Conservation (phyloP, 148 eudicot species). For the Mesembryanthemum crystallinum region DNA sequence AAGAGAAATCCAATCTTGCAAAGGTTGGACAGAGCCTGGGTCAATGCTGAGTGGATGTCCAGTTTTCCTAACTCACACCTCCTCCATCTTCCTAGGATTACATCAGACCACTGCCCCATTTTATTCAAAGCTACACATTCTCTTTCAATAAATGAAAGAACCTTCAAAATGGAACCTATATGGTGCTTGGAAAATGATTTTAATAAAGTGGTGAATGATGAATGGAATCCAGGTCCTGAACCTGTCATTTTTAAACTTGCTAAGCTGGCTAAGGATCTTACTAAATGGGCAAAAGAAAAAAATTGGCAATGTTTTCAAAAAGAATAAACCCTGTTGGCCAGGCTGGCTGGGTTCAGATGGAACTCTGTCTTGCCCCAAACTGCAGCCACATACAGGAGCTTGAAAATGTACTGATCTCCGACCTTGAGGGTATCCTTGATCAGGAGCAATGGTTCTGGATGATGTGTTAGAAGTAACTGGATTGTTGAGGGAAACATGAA, state of each 20-base stretch:
- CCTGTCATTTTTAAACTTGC: too few relatives aligned
- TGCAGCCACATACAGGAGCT: not conserved
- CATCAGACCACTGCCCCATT: not conserved
- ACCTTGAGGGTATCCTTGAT: not conserved
- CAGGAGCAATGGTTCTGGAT: not conserved
- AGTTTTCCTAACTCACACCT: not conserved
- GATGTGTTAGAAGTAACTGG: not conserved
- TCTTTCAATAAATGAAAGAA: too few relatives aligned
- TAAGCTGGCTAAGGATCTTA: too few relatives aligned
- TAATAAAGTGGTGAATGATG: too few relatives aligned
- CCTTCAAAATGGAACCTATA: not conserved
- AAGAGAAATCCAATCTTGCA: not conserved
- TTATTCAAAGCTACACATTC: too few relatives aligned
- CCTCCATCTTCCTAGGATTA: not conserved
- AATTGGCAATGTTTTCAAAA: too few relatives aligned
- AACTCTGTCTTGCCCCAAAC: not conserved
- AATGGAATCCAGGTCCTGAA: too few relatives aligned
- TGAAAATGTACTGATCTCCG: not conserved
- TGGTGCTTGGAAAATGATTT: not conserved
- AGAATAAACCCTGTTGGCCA: too few relatives aligned
- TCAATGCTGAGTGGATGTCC: not conserved
- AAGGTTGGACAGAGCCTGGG: not conserved
- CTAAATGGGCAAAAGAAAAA: too few relatives aligned
- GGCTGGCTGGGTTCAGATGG: not conserved
- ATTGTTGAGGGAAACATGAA: not conserved